These are phyloP conservation scores for Paxillus rubicundulus DNA, from an alignment of 768 basidiomycete species.

Conservation along the genomic window DNA sequence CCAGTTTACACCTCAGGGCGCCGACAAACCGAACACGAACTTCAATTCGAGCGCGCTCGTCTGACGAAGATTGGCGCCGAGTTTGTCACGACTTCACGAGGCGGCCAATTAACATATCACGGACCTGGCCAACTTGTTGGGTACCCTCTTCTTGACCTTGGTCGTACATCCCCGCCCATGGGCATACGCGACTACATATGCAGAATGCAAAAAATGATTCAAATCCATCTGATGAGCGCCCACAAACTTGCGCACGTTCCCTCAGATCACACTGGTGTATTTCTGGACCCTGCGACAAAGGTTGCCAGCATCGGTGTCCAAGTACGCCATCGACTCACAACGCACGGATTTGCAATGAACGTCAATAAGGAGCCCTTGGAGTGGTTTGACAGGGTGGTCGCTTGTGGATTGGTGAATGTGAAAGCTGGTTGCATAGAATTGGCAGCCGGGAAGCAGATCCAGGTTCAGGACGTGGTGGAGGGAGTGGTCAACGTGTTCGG, in stretches of 20 bases:
- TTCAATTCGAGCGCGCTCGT: constrained; percentile 58
- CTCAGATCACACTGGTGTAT: constrained; percentile 88
- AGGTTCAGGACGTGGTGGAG: constrained; percentile 50
- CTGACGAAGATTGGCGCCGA: constrained; percentile 83
- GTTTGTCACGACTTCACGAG: constrained; percentile 76
- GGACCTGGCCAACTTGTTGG: constrained; percentile 97
- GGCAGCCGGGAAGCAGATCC: constrained; percentile 38
- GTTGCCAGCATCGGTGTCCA: constrained; percentile 96
- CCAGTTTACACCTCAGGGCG: constrained; percentile 97
- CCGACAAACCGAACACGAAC: constrained; percentile 64
- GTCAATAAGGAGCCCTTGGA: constrained; percentile 72
- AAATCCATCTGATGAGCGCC: constrained; percentile 54
- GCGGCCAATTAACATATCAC: constrained; percentile 95
- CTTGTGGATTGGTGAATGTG: constrained; percentile 87
- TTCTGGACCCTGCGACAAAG: constrained; percentile 76
- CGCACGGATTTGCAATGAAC: constrained; percentile 94
- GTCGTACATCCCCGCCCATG: constrained; percentile 68
- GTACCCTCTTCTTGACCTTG: constrained; percentile 89
- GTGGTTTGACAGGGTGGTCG: constrained; percentile 89
- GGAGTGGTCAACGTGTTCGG: constrained; percentile 51
- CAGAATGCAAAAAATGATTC: constrained; percentile 70
- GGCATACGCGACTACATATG: constrained; percentile 83
- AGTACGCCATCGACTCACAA: constrained; percentile 89
- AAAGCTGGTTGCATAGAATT: constrained; percentile 66
- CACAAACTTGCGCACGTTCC: constrained; percentile 57